Base-by-base conservation (phyloP, 768 basidiomycete genomes). In the Phanerochaete carnosa region DNA sequence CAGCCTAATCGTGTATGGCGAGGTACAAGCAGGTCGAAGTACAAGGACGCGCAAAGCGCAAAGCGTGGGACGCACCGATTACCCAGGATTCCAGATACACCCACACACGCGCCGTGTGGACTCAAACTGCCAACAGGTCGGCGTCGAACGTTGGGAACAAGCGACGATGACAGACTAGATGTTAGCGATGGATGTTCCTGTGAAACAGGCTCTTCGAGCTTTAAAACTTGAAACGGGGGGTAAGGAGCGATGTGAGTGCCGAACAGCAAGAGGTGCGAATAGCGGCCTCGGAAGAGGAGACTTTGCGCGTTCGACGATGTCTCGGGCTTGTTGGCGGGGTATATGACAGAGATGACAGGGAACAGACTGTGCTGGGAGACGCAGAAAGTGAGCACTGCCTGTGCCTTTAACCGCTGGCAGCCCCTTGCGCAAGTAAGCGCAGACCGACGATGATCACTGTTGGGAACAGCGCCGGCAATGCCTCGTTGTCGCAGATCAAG, bases 1-100 rank as follows among this genome's bases (percentile, higher is more conserved):
- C 11, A 32, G 15, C 22, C 22, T 23, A 3, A 33, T 16, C 15
- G 8, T 6, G 30, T 23, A 35, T 33, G 7, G 33, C 30, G 33
- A 23, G 49, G 49, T 16, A 30, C 49, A 53, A 35, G 7, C 13
- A 22, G 15, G 52, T 22, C 32, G 52, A 53, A 53, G 29, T 32
- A 23, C 12, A 53, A 19, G 52, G 33, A 30, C 22, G 19, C 9
- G 33, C 22, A 35, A 35, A 35, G 32, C 22, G 26, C 12, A 53
- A 53, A 53, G 52, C 52, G 52, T 53, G 47, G 47, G 47, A 53
- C 52, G 29, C 22, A 53, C 52, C 52, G 33, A 53, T 50, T 53
- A 53, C 52, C 52, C 52, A 53, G 33, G 52, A 32, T 28, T 37
- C 32, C 33, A 53, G 33, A 53, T 35, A 53, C 52, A 53, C 52